These are phyloP conservation scores for Oidiodendron maius DNA, from an alignment of 495 filamentous ascomycete species.

Conservation along the genomic window DNA sequence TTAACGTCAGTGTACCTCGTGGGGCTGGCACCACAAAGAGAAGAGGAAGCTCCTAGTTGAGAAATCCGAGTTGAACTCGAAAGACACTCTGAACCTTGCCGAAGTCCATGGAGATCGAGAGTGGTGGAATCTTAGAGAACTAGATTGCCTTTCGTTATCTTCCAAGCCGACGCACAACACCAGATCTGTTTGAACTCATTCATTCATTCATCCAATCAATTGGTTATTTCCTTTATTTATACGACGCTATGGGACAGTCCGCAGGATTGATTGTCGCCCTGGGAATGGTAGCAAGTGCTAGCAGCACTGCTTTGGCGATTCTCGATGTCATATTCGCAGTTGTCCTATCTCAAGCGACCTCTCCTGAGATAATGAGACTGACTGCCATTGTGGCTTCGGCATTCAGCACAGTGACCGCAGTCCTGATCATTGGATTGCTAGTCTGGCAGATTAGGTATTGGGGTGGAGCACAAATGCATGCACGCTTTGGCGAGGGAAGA, in stretches of 20 bases:
- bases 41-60: constrained; percentile 1
- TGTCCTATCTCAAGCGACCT: constrained; percentile 13
- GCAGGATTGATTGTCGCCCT: constrained; percentile 13
- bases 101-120: not conserved
- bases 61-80: constrained; percentile 12
- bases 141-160: constrained; percentile 22
- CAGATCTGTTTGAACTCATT: constrained; percentile 9
- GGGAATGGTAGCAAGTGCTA: constrained; percentile 21
- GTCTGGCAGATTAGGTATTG: constrained; percentile 15
- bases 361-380: constrained; percentile 4
- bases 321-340: constrained; percentile 28
- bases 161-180: constrained; percentile 14
- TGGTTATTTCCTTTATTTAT: not conserved
- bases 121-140: constrained; percentile 7
- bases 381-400: constrained; percentile 24
- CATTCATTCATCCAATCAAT: constrained; percentile 2
- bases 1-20: not conserved
- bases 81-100: constrained; percentile 5
- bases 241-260: constrained; percentile 11
- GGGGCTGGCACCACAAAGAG: constrained; percentile 3
- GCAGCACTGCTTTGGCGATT: constrained; percentile 20
- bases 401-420: constrained; percentile 15
- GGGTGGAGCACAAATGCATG: constrained; percentile 19
- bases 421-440: constrained; percentile 14
- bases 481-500: constrained; percentile 18